Base-by-base conservation (phyloP, 495 filamentous ascomycete genomes). In the Talaromyces liani region DNA sequence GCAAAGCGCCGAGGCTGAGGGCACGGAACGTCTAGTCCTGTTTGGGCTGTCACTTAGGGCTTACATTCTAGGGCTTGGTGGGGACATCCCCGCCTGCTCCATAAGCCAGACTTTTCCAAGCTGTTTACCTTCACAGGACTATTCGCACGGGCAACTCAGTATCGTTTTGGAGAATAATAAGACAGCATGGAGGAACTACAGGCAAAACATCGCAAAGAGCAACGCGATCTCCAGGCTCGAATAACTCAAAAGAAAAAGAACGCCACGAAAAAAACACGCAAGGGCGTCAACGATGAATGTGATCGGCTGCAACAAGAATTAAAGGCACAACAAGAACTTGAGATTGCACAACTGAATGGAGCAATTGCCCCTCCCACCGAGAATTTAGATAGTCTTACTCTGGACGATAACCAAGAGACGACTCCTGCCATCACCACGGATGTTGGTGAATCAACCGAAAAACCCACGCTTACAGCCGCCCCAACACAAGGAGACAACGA, bases 241-340 rank as follows among this genome's bases (percentile, higher is more conserved):
- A 87, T 94, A 65, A 97, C 91, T 6, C 92, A 91, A 77, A 97
- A 96, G 79, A 97, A 96, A 79, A 97, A 96, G 77, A 84, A 87
- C 61, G 92, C 94, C 27, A 94, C 89, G 41, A 98, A 97, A 77
- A 98, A 97, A 82, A 97, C 92, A 16, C 85, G 94, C 33, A 95
- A 92, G 74, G 88, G 88, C 47, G 82, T 98, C 66, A 92, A 90
- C 68, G 86, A 91, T 65, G 90, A 95, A 76, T 94, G 91, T 73
- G 87, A 87, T 31, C 77, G 82, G 62, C 80, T 93, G 62, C 90
- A 93, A 73, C 72, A 77, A 20, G 79, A 88, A 34, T 73, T 93
- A n/a, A 83, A 82, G 56, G 85, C 88, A 62, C 76, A 74, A 55
- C 92, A 96, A 2, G 80, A 81, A 31, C 72, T 71, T 1, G 93